Evolutionary conservation across 2,329 filamentous ascomycete genomes (phyloP), one percentile per base, ranked within the genome.

Genomic region (Pleoardoris graminearum): DNA sequence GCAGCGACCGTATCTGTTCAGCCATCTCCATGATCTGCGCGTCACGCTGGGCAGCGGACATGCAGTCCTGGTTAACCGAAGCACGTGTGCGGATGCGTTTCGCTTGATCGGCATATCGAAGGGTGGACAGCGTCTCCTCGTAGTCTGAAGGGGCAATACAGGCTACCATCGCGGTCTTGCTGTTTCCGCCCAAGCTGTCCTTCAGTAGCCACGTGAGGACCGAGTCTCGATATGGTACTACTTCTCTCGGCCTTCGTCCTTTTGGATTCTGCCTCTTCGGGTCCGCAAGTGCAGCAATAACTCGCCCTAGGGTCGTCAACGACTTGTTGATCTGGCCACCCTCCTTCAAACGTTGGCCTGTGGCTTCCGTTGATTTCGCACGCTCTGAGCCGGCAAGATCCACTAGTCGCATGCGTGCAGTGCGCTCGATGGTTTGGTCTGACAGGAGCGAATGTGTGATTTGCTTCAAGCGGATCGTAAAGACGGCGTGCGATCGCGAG

Each of bases 251-350:
- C 19, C 69, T 83, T 59, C 70, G 61, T 33, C 68, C 62, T 23
- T 71, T 68, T 41, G 70, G 69, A 23, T 67, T 70, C 10, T 76
- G 70, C 33, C 77, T 72, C 25, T 90, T 90, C 1, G 84, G 82
- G 63, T 89, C 86, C 42, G 82, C 90, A 23, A 99, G 82, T 1
- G 94, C 93, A 25, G 92, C 93, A 72, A 99, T 99, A 43, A 99
- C 94, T 48, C 94, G 88, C 3, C 94, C 94, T 8, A 99, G 84
- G 0, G 94, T 97, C 0, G 93, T 97, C 32, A 99, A 84, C 8
- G 93, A 97, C 76, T 97, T 97, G 81, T 99, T 99, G 83, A 99
- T 99, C 73, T 97, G 97, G 66, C 90, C 93, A 45, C 94, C 94
- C 76, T 99, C 94, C 51, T 93, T 87, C 19, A 99, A 83, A 27